A percentile compares a stretch with the other conserved stretches of the same genome.
These are phyloP conservation scores for Thelonectria blattea DNA, from an alignment of 2,329 filamentous ascomycete species.

Conservation along the genomic window DNA sequence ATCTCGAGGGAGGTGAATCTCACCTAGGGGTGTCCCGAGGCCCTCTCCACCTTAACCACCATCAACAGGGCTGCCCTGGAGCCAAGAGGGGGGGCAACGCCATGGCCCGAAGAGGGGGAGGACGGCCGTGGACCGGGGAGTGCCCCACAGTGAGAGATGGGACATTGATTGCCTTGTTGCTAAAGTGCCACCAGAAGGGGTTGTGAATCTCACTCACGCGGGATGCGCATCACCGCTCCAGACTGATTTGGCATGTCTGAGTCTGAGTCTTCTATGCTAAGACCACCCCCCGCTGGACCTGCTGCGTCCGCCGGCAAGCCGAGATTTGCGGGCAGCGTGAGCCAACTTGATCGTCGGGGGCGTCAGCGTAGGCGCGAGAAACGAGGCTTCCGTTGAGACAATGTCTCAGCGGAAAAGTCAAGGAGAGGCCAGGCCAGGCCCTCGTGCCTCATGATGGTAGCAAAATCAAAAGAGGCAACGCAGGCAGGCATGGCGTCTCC, in stretches of 20 bases:
- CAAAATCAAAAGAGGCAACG: background rate
- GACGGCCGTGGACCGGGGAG: slow-evolving; percentile 23
- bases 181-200: slow-evolving; percentile 38
- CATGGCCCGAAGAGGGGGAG: slow-evolving; percentile 13
- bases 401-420: slow-evolving; percentile 27
- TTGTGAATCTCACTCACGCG: slow-evolving; percentile 38
- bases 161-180: slow-evolving; percentile 37
- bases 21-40: slow-evolving; percentile 6
- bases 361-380: slow-evolving; percentile 30
- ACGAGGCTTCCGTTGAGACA: slow-evolving; percentile 25
- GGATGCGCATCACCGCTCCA: slow-evolving; percentile 37
- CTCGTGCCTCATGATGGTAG: slow-evolving; percentile 34
- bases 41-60: slow-evolving; percentile 8
- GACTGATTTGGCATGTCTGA: slow-evolving; percentile 35
- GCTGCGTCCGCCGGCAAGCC: slow-evolving; percentile 4
- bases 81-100: background rate
- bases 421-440: slow-evolving; percentile 29
- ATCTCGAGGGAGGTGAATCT: slow-evolving; percentile 6
- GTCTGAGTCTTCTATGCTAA: slow-evolving; percentile 5
- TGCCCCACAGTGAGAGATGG: slow-evolving; percentile 28
- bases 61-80: slow-evolving; percentile 15
- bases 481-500: background rate
- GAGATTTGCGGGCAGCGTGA: slow-evolving; percentile 9
- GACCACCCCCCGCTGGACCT: slow-evolving; percentile 27
- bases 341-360: slow-evolving; percentile 14